phyloP scores from a whole-genome alignment of 768 basidiomycete species.

The Sporobolomyces phaffii region DNA sequence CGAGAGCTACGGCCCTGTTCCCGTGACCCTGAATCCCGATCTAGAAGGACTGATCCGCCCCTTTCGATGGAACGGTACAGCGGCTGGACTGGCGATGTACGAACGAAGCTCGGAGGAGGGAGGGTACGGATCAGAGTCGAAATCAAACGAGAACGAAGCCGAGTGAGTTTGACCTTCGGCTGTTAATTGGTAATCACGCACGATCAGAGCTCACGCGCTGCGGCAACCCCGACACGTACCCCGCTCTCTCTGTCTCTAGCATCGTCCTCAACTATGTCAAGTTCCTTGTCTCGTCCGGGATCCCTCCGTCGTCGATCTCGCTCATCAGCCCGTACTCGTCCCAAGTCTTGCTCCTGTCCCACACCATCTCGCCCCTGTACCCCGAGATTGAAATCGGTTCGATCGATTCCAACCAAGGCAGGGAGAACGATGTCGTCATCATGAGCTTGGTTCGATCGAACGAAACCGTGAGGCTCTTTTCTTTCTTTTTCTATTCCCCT shows the following conservation, averaged over 20 bases:
- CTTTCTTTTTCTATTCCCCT: neutral
- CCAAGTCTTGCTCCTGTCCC: slow-evolving; percentile 77
- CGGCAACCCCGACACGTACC: too few species aligned
- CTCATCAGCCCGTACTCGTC: slow-evolving; percentile 94
- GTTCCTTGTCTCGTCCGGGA: slow-evolving; percentile 50
- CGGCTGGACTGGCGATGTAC: slow-evolving; percentile 50
- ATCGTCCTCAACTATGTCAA: slow-evolving; percentile 26
- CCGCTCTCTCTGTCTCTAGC: too few species aligned
- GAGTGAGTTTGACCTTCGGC: too few species aligned
- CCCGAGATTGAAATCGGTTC: slow-evolving; percentile 77
- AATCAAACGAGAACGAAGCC: slow-evolving; percentile 91
- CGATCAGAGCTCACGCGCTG: too few species aligned
- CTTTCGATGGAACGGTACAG: slow-evolving; percentile 5
- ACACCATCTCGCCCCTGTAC: slow-evolving; percentile 60
- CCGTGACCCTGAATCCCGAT: too few species aligned
- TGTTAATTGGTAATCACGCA: too few species aligned
- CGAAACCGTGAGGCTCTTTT: slow-evolving; percentile 54
- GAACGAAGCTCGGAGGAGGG: slow-evolving; percentile 53
- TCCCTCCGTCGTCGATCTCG: slow-evolving; percentile 68
- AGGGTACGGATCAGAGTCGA: slow-evolving; percentile 55
- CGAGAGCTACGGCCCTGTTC: too few species aligned
- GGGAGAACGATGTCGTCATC: slow-evolving; percentile 85
- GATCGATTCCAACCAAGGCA: slow-evolving; percentile 94
- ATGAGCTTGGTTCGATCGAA: slow-evolving; percentile 91
- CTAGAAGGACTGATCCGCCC: too few species aligned